A percentile compares a stretch with the other conserved stretches of the same genome.
phyloP scores from a whole-genome alignment of 352 stramenopile species.

The Phytophthora fragariaefolia region DNA sequence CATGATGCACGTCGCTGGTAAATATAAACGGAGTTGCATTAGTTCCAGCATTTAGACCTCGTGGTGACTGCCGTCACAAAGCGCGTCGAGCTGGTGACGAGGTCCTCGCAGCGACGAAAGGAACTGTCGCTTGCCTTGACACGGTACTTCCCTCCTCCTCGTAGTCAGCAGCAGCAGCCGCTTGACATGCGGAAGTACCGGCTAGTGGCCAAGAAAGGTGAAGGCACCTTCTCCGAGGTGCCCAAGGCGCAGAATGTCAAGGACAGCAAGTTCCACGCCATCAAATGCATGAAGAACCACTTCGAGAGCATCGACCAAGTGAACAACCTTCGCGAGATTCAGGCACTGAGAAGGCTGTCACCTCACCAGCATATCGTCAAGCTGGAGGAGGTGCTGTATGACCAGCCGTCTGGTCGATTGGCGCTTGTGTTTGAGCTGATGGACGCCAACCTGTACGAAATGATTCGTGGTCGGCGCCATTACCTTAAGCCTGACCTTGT shows the following conservation, averaged over 20 bases:
- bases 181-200: slow-evolving; percentile 95
- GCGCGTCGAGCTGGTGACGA: neutral
- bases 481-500: slow-evolving; percentile 89
- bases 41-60: neutral
- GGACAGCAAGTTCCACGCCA: slow-evolving; percentile 95
- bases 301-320: slow-evolving; percentile 97
- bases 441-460: slow-evolving; percentile 97
- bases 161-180: neutral
- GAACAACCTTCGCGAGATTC: slow-evolving; percentile 96
- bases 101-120: neutral
- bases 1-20: neutral
- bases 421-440: slow-evolving; percentile 98
- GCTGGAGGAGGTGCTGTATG: slow-evolving; percentile 96
- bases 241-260: slow-evolving; percentile 94
- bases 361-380: slow-evolving; percentile 96
- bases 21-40: slow-evolving; percentile 1
- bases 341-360: slow-evolving; percentile 92
- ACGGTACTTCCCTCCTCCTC: neutral
- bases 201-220: slow-evolving; percentile 95
- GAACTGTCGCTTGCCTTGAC: neutral
- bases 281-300: slow-evolving; percentile 98
- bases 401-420: slow-evolving; percentile 90
- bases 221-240: slow-evolving; percentile 97
- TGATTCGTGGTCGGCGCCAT: slow-evolving; percentile 91
- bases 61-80: neutral